phyloP scores from a whole-genome alignment of 164 flowering plant species.

The Santalum album region DNA sequence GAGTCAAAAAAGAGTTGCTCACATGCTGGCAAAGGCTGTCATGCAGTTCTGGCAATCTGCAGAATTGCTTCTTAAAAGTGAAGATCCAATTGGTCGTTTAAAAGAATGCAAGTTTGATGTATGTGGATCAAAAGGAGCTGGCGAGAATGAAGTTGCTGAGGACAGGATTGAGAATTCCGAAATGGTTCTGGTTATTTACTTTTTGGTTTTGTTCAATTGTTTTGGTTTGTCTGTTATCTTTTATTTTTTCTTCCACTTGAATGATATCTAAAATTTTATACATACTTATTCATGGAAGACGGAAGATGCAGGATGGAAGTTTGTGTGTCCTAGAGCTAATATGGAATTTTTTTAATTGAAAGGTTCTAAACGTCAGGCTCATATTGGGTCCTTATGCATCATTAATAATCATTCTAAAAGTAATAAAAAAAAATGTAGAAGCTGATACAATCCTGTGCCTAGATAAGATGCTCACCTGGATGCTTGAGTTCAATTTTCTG shows the following conservation, averaged over 20 bases:
- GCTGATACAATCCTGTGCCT: too few species aligned
- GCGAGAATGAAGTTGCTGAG: slow-evolving; percentile 15
- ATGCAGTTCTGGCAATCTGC: slow-evolving; percentile 81
- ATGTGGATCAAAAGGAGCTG: slow-evolving; percentile 12
- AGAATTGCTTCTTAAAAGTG: slow-evolving; percentile 26
- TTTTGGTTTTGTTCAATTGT: background rate
- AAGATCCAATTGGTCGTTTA: slow-evolving; percentile 10
- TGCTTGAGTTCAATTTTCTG: too few species aligned
- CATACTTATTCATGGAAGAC: too few species aligned
- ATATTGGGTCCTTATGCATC: too few species aligned
- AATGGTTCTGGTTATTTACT: slow-evolving; percentile 17
- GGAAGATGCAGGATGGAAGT: too few species aligned
- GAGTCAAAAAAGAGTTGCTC: slow-evolving; percentile 52
- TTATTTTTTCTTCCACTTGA: background rate
- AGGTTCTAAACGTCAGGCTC: too few species aligned
- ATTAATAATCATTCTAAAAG: too few species aligned
- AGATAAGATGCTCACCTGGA: too few species aligned
- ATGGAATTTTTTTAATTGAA: too few species aligned
- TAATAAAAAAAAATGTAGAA: too few species aligned
- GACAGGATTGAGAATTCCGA: slow-evolving; percentile 19
- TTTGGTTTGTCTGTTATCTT: background rate
- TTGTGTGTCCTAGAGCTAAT: too few species aligned
- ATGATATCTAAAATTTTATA: too few species aligned
- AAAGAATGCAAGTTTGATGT: slow-evolving; percentile 16
- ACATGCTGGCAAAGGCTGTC: slow-evolving; percentile 57